Evolutionary conservation across 495 filamentous ascomycete species (phyloP).

Genomic region (Apodospora peruviana): DNA sequence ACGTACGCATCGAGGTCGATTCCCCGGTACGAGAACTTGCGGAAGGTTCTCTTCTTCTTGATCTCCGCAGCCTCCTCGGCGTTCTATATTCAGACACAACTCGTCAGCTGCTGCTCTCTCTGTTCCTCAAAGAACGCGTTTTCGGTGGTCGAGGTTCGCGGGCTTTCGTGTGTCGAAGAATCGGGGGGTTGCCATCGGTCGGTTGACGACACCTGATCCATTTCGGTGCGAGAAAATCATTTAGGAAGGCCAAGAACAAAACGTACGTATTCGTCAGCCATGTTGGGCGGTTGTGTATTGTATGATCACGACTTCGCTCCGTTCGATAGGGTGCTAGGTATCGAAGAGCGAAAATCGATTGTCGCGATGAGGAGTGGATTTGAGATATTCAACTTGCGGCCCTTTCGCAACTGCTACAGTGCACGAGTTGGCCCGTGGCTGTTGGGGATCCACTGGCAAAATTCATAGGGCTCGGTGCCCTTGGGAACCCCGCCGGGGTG

Average conservation of each 20-base stretch:
- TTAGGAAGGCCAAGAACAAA: neutral
- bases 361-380: conserved; percentile 20
- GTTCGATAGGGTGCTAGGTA: conserved; percentile 26
- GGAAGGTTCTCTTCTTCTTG: conserved; percentile 99
- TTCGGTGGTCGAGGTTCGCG: neutral
- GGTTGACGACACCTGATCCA: too few relatives aligned
- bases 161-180: too few relatives aligned
- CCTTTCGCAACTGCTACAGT: neutral
- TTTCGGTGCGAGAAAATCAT: too few relatives aligned
- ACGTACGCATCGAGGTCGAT: conserved; percentile 98
- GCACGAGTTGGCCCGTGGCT: neutral
- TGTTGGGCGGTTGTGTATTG: conserved; percentile 54
- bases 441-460: conserved; percentile 23
- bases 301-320: conserved; percentile 30
- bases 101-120: neutral
- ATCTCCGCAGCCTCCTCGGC: conserved; percentile 95
- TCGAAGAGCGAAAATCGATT: conserved; percentile 31
- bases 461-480: conserved; percentile 34
- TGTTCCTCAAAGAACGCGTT: neutral
- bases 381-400: conserved; percentile 10
- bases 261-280: conserved; percentile 97
- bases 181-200: too few relatives aligned
- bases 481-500: conserved; percentile 12
- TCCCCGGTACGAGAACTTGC: conserved; percentile 99
- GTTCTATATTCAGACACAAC: conserved; percentile 51